Conservation (phyloP, 495 filamentous ascomycete genomes). For the Neurospora africana region DNA sequence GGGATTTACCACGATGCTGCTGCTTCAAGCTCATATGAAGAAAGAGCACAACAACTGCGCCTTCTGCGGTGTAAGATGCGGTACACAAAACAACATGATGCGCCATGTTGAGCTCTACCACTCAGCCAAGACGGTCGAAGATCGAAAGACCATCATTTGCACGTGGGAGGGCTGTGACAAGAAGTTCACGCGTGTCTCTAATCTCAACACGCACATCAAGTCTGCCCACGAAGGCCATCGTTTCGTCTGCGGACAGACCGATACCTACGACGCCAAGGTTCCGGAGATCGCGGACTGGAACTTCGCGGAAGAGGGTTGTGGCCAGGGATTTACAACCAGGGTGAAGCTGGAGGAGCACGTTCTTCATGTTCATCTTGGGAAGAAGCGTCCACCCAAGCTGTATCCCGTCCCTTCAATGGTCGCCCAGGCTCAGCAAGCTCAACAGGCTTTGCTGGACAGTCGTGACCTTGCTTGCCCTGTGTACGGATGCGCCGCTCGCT, state of each 20-base stretch:
- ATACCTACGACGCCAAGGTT: constrained; percentile 42
- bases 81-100: constrained; percentile 49
- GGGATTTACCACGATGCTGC: constrained; percentile 59
- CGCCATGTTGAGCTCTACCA: constrained; percentile 63
- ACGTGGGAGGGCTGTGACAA: constrained; percentile 53
- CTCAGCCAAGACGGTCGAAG: constrained; percentile 47
- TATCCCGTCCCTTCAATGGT: constrained; percentile 21
- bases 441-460: constrained; percentile 38
- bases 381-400: constrained; percentile 31
- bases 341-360: constrained; percentile 72
- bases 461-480: constrained; percentile 48
- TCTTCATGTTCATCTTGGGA: constrained; percentile 60
- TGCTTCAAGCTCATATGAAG: constrained; percentile 61
- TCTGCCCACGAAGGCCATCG: constrained; percentile 60
- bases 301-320: constrained; percentile 52
- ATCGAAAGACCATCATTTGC: constrained; percentile 54
- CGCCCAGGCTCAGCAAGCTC: neutral
- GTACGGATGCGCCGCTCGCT: constrained; percentile 45
- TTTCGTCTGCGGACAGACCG: constrained; percentile 62
- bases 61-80: constrained; percentile 57
- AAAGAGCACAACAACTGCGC: constrained; percentile 62
- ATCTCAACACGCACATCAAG: constrained; percentile 67
- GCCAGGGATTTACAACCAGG: constrained; percentile 56
- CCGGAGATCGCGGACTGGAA: constrained; percentile 51
- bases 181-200: constrained; percentile 65